Evolutionary conservation across 139 green algal genomes (phyloP).

Genomic region (Penium margaritaceum): DNA sequence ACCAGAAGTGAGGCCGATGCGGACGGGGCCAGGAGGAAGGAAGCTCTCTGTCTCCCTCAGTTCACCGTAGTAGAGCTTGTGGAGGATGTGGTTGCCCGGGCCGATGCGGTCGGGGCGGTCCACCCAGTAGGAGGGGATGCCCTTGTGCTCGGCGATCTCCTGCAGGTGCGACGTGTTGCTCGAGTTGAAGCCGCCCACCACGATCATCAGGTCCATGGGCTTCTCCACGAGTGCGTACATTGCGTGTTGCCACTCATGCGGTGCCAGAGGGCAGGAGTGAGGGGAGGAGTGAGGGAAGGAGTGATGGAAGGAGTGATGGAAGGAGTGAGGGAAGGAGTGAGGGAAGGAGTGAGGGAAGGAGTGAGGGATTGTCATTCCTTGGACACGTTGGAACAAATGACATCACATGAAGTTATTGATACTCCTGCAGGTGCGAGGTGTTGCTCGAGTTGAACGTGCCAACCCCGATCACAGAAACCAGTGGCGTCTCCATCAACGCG

Average conservation of each 20-base stretch:
- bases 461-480: conserved; percentile 93
- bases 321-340: too few species aligned
- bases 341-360: too few species aligned
- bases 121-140: conserved; percentile 85
- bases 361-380: too few species aligned
- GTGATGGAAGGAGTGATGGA: background rate
- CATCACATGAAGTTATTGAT: too few species aligned
- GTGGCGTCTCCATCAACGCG: conserved; percentile 60
- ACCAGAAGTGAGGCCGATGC: conserved; percentile 84
- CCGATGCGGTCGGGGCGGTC: conserved; percentile 79
- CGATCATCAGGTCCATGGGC: conserved; percentile 85
- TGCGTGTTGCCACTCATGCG: conserved; percentile 88
- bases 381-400: too few species aligned
- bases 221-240: conserved; percentile 77
- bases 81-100: conserved; percentile 65
- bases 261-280: background rate
- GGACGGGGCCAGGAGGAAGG: conserved; percentile 69
- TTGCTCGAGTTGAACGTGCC: conserved; percentile 97
- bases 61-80: conserved; percentile 58
- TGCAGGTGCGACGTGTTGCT: conserved; percentile 94
- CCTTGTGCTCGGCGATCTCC: conserved; percentile 84
- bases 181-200: conserved; percentile 97
- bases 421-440: conserved; percentile 88
- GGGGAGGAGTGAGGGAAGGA: background rate
- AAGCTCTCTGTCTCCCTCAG: conserved; percentile 76